phyloP scores from a whole-genome alignment of 495 filamentous ascomycete species.

The Lasiosphaeris hirsuta region DNA sequence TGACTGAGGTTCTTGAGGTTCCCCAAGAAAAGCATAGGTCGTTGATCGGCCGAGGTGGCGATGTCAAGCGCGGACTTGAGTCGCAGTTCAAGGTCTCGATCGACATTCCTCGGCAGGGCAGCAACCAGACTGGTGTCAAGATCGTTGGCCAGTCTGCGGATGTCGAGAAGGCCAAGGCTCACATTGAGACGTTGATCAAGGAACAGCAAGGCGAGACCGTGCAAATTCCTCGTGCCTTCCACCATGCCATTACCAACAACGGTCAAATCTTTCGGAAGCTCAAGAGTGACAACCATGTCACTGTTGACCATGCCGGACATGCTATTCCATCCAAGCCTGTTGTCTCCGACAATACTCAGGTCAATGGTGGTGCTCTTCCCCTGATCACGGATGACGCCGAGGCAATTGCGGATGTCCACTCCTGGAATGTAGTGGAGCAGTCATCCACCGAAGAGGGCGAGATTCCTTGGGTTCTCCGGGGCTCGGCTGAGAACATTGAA shows the following conservation, averaged over 20 bases:
- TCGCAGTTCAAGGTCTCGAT: slow-evolving; percentile 82
- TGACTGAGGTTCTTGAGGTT: slow-evolving; percentile 71
- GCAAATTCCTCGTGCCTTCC: slow-evolving; percentile 71
- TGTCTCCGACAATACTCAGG: slow-evolving; percentile 38
- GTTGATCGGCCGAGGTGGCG: slow-evolving; percentile 89
- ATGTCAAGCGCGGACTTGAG: slow-evolving; percentile 80
- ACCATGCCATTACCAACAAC: slow-evolving; percentile 82
- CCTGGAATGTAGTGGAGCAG: slow-evolving; percentile 73
- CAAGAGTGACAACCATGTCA: slow-evolving; percentile 76
- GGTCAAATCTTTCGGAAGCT: slow-evolving; percentile 88
- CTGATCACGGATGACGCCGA: slow-evolving; percentile 83
- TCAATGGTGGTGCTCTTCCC: slow-evolving; percentile 63
- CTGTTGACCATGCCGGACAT: slow-evolving; percentile 83
- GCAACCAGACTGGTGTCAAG: slow-evolving; percentile 72
- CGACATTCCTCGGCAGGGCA: slow-evolving; percentile 77
- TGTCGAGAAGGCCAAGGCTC: slow-evolving; percentile 79
- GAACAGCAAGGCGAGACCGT: slow-evolving; percentile 84
- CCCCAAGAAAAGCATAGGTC: slow-evolving; percentile 82
- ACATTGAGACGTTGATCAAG: slow-evolving; percentile 76
- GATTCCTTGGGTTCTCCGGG: slow-evolving; percentile 89
- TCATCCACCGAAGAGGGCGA: slow-evolving; percentile 59
- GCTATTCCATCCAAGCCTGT: slow-evolving; percentile 64
- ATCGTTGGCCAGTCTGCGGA: slow-evolving; percentile 72
- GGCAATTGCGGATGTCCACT: slow-evolving; percentile 59
- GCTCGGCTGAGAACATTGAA: slow-evolving; percentile 67